These are phyloP conservation scores for Hypoxylon sp. DNA, from an alignment of 2,329 filamentous ascomycete species.

Conservation along the genomic window DNA sequence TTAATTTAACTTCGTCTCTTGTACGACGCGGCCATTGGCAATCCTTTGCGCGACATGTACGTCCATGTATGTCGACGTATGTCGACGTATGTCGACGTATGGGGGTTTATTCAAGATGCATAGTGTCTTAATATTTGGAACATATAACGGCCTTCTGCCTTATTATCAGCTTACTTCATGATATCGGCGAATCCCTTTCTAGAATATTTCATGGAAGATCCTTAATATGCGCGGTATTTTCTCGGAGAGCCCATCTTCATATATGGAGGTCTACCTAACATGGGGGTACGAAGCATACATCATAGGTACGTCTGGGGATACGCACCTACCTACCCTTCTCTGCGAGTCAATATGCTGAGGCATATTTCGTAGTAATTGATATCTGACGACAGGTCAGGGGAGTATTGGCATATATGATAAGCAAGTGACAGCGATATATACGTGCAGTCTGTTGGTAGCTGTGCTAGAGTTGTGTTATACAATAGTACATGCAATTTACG, in stretches of 20 bases:
- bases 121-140: slow-evolving; percentile 27
- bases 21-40: slow-evolving; percentile 5
- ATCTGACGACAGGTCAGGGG: slow-evolving; percentile 4
- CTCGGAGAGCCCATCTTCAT: neutral
- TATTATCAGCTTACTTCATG: slow-evolving; percentile 14
- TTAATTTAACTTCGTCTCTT: slow-evolving; percentile 6
- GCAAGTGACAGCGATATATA: slow-evolving; percentile 10
- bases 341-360: neutral
- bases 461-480: slow-evolving; percentile 4
- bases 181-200: neutral
- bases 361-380: neutral
- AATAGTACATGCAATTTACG: slow-evolving; percentile 11
- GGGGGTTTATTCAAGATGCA: neutral
- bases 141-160: slow-evolving; percentile 13
- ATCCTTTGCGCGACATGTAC: neutral
- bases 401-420: neutral
- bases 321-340: neutral
- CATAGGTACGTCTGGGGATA: neutral
- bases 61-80: neutral
- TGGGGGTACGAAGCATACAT: neutral
- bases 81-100: neutral
- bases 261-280: neutral
- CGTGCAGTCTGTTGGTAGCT: slow-evolving; percentile 5
- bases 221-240: neutral
- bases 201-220: neutral